phyloP scores from a whole-genome alignment of 306 rosid species.

The barrel medic (Medicago truncatula) region DNA sequence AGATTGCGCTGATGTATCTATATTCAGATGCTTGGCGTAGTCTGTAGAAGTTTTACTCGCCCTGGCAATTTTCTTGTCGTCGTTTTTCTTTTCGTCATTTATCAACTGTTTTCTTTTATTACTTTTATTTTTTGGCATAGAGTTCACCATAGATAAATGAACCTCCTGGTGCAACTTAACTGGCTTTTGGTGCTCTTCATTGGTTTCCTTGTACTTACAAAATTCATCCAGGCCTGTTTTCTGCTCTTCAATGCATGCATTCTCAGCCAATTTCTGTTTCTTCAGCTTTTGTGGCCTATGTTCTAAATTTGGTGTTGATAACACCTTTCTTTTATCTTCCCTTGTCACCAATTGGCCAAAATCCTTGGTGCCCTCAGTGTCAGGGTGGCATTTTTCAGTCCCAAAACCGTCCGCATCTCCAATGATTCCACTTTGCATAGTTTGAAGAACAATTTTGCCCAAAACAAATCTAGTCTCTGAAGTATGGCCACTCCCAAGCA shows the following conservation, averaged over 20 bases:
- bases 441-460: constrained; percentile 77
- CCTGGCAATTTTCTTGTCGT: constrained; percentile 27
- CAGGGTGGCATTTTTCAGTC: constrained; percentile 41
- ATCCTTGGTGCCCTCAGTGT: constrained; percentile 42
- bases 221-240: constrained; percentile 23
- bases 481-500: constrained; percentile 58
- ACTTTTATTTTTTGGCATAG: constrained; percentile 21
- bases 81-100: constrained; percentile 35
- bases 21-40: constrained; percentile 38
- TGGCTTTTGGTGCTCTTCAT: constrained; percentile 30
- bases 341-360: constrained; percentile 30
- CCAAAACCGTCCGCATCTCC: constrained; percentile 44
- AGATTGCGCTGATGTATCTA: constrained; percentile 22
- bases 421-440: constrained; percentile 57
- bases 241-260: constrained; percentile 39
- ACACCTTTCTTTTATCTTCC: constrained; percentile 41
- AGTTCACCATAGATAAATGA: constrained; percentile 40
- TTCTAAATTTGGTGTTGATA: constrained; percentile 35
- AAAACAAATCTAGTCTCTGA: constrained; percentile 74
- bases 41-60: constrained; percentile 29
- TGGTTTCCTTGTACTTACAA: constrained; percentile 38
- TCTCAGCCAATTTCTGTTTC: constrained; percentile 50
- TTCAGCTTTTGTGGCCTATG: constrained; percentile 41
- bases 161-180: constrained; percentile 29
- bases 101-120: constrained; percentile 32